Conservation (phyloP, 805 yeast genomes). For the Maudiozyma saulgeensis region DNA sequence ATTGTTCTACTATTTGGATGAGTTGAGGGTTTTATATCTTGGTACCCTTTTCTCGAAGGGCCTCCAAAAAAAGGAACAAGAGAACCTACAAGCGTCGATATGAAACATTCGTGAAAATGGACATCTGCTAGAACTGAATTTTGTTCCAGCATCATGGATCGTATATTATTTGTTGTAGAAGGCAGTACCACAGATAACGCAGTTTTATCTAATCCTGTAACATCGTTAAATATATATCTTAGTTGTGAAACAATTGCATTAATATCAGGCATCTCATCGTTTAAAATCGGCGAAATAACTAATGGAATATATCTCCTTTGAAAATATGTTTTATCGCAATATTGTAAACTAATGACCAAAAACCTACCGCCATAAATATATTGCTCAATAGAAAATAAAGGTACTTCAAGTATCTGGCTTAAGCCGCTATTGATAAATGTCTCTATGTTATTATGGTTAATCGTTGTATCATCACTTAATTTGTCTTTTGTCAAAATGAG, state of each 20-base stretch:
- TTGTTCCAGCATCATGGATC: not conserved
- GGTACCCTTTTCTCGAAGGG: not conserved
- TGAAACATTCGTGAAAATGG: slow-evolving; percentile 5
- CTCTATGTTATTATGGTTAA: not conserved
- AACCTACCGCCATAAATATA: slow-evolving; percentile 5
- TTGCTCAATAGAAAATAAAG: slow-evolving; percentile 4
- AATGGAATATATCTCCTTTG: not conserved
- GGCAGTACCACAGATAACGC: not conserved
- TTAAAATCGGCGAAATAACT: not conserved
- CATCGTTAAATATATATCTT: not conserved
- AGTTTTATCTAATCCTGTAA: not conserved
- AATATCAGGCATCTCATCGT: too few relatives aligned
- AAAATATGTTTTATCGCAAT: slow-evolving; percentile 3
- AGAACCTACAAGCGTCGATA: not conserved
- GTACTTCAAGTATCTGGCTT: not conserved
- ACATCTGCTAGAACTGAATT: not conserved
- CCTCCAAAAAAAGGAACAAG: slow-evolving; percentile 3
- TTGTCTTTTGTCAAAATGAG: too few relatives aligned
- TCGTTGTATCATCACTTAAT: not conserved
- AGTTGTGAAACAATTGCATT: too few relatives aligned
- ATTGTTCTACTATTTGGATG: not conserved
- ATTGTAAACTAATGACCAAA: slow-evolving; percentile 7
- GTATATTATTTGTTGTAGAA: not conserved
- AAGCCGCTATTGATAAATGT: not conserved
- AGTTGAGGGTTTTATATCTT: not conserved